Conservation (phyloP, 176 grass and related monocot genomes). For the Oropetium thomaeum region DNA sequence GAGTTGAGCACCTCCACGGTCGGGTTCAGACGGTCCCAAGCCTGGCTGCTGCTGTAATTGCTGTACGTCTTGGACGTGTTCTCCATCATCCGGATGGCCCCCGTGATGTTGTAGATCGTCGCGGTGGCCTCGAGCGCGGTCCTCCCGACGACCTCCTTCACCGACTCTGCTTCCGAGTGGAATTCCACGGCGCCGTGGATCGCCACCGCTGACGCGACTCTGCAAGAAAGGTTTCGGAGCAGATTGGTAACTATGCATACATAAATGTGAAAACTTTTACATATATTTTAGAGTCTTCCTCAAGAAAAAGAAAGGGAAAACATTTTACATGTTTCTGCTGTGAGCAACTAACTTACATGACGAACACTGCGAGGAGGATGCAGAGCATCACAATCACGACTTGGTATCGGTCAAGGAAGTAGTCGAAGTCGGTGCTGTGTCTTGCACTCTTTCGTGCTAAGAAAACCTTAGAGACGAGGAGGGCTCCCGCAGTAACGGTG, state of each 20-base stretch:
- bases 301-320: too few species aligned
- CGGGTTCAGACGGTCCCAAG: slow-evolving; percentile 57
- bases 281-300: too few species aligned
- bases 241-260: not conserved
- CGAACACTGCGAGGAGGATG: slow-evolving; percentile 54
- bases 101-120: slow-evolving; percentile 69
- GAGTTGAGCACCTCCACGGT: slow-evolving; percentile 54
- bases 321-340: not conserved
- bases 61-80: slow-evolving; percentile 49
- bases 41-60: slow-evolving; percentile 34
- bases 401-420: slow-evolving; percentile 42
- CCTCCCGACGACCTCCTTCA: slow-evolving; percentile 48
- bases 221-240: slow-evolving; percentile 16
- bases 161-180: slow-evolving; percentile 62
- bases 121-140: slow-evolving; percentile 60
- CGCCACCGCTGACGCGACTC: slow-evolving; percentile 58
- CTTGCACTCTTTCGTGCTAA: slow-evolving; percentile 29
- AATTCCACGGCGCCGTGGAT: slow-evolving; percentile 49
- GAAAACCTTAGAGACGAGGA: slow-evolving; percentile 45
- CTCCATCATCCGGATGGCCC: slow-evolving; percentile 56
- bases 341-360: slow-evolving; percentile 70
- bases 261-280: not conserved
- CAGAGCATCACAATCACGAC: slow-evolving; percentile 43
- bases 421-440: slow-evolving; percentile 10
- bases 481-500: slow-evolving; percentile 16